Base-by-base conservation (phyloP, 768 basidiomycete genomes). In the Hydnomerulius pinastri region DNA sequence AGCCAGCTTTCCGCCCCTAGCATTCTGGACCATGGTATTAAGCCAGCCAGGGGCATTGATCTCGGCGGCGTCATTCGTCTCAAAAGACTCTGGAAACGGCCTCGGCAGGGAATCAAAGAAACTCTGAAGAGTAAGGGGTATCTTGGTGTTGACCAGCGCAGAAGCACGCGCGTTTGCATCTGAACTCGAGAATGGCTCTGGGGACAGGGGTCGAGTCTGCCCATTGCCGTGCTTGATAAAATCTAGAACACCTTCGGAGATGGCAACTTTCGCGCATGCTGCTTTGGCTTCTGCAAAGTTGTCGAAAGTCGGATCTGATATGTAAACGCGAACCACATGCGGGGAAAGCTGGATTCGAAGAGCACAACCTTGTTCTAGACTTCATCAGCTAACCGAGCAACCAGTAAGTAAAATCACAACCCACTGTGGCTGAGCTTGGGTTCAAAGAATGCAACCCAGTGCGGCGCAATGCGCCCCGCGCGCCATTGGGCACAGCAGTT, bases 71-170 rank as follows among this genome's bases (percentile, higher is more conserved):
- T 72, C 63, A 54, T 73, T 74, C 12, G 73, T 70, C 1, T 72
- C 74, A 9, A 85, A 71, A 10, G 70, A 58, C 51, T 85, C 82
- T 0, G 83, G 80, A 44, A 87, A 78, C 1, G 85, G 87, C 38
- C 76, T 74, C 1, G 86, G 85, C 38, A 90, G 76, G 12, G 78
- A 64, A n/a, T 85, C 84, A 57, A 78, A 85, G 63, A 83, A 88
- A 1, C 66, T 65, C 52, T 84, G 82, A 1, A 89, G 65, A 0
- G 76, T 73, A 35, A 74, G 65, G 2, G 69, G 66, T 15, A 54
- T 49, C 18, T 48, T 59, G 30, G 44, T 33, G 7, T 49, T 46
- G 20, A 50, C 46, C 2, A 48, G 36, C 2, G 50, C 45, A 21
- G 46, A 45, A 3, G 48, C 33, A 2, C 45, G 51, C 9, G 56